These are phyloP conservation scores for Vitis hybrid DNA, from an alignment of 177 flowering plant species.

Conservation along the genomic window DNA sequence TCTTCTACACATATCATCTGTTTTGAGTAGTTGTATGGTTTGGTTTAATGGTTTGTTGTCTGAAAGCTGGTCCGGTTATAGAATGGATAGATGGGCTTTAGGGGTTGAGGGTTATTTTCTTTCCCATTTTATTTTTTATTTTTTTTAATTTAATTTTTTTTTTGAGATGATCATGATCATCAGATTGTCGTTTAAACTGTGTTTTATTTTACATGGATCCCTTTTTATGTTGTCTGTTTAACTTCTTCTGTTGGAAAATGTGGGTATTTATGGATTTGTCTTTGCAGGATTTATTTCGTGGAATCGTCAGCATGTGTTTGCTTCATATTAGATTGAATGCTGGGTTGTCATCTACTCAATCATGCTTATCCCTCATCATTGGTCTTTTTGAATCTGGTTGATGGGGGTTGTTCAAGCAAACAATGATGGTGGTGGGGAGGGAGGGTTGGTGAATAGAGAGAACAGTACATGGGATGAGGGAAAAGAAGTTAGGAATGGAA, in stretches of 20 bases:
- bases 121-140: no score
- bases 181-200: no score
- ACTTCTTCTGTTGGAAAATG: background rate
- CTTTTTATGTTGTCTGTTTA: background rate
- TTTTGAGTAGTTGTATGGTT: no score
- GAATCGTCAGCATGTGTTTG: background rate
- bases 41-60: no score
- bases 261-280: background rate
- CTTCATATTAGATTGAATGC: background rate
- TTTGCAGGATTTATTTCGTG: background rate
- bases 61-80: no score
- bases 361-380: background rate
- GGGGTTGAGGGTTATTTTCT: no score
- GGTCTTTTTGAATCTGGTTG: conserved; percentile 17
- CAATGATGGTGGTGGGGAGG: background rate
- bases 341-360: background rate
- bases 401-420: conserved; percentile 12
- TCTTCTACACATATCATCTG: no score
- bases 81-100: no score
- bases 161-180: no score
- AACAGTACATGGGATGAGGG: conserved; percentile 11
- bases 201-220: no score
- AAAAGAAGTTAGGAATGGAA: conserved; percentile 14
- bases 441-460: background rate
- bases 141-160: no score